phyloP scores from a whole-genome alignment of 306 rosid genomes.

The Oxytropis ochrocephala region DNA sequence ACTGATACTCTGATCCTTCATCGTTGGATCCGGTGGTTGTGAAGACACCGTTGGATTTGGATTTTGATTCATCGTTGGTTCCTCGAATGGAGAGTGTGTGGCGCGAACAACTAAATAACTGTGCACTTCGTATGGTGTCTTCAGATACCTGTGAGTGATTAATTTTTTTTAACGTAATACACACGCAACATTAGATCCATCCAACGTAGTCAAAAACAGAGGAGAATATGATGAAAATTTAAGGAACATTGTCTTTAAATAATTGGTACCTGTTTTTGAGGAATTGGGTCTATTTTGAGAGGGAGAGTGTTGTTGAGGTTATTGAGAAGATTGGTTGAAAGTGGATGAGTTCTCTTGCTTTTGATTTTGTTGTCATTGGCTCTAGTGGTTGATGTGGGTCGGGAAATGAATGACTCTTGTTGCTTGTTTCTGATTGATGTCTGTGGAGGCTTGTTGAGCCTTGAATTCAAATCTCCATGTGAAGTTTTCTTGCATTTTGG shows the following conservation, averaged over 20 bases:
- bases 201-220: not conserved
- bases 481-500: conserved; percentile 22
- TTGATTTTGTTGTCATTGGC: conserved; percentile 39
- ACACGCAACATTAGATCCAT: not conserved
- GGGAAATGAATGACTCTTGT: conserved; percentile 66
- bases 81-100: conserved; percentile 29
- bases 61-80: conserved; percentile 23
- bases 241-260: not conserved
- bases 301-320: conserved; percentile 31
- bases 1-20: conserved; percentile 39
- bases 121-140: conserved; percentile 30
- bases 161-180: not conserved
- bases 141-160: conserved; percentile 23
- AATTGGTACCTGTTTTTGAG: conserved; percentile 35
- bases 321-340: conserved; percentile 45
- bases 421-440: conserved; percentile 44
- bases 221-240: not conserved
- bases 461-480: conserved; percentile 30
- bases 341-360: conserved; percentile 50
- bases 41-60: conserved; percentile 27
- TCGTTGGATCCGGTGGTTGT: conserved; percentile 18
- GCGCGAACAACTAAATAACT: conserved; percentile 55
- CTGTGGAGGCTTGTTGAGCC: conserved; percentile 40
- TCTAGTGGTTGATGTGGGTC: conserved; percentile 40
- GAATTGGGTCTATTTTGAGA: conserved; percentile 31